Base-by-base conservation (phyloP, 352 stramenopile genomes). In the Phytophthora europaea region DNA sequence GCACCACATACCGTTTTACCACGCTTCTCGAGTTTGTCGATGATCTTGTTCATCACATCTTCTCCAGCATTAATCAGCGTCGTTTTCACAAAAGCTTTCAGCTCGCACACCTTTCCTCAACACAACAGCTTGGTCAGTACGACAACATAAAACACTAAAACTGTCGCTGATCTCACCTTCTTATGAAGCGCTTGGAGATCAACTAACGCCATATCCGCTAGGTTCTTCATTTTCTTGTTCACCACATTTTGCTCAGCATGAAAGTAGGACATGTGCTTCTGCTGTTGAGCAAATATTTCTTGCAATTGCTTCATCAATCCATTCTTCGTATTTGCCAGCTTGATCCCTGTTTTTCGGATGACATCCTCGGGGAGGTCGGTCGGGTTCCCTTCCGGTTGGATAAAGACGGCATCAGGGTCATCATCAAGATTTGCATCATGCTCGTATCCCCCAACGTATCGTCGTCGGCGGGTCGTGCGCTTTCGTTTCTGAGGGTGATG, bases 311-410 rank as follows among this genome's bases (percentile, higher is more conserved):
- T 61, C 26, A 81, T 80, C 16, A 94, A 67, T 1, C 59, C 57
- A 4, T 81, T 38, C 33, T 70, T 83, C 26, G 78, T 75, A 16
- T 68, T 73, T 2, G 69, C 75, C 18, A 88, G 59, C 40, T 40
- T 62, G 45, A 96, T 81, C 8, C 83, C 68, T 23, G 85, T 88
- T 61, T 91, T 80, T 60, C 86, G 69, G 8, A 81, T 73, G 2
- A 97, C 85, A 69, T 97, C 91, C 0, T 96, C 81, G 0, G 91
- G 91, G 47, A 97, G 76, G 16, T 89, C 83, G 28, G 78, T 73
- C 20, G 89, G 76, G 36, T 96, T 86, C 33, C 91, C 89, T 74
- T 97, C 91, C 1, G 91, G 91, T 58, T 97, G 89, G 71, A 97
- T 96, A 59, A 97, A 95, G 9, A 31, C 78, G 4, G 82, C 80